Base-by-base conservation (phyloP, 2,329 filamentous ascomycete species). In the Ambrosiella cleistominuta region DNA sequence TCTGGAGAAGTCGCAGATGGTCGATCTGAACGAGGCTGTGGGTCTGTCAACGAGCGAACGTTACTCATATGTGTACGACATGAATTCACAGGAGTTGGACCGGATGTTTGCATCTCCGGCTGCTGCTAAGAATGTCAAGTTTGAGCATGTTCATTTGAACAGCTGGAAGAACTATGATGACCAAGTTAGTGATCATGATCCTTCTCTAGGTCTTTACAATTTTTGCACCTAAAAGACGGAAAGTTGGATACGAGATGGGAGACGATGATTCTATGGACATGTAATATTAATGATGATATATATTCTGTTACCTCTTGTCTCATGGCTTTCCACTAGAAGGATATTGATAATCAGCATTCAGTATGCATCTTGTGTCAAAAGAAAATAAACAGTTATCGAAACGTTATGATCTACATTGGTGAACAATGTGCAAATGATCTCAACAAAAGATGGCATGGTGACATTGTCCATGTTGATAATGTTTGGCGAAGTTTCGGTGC, bases 101-200 rank as follows among this genome's bases (percentile, higher is more conserved):
- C 83, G 87, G 70, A 79, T 85, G 69, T 86, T 77, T 63, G 75
- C 85, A 59, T 84, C 79, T 65, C 71, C 74, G 35, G 71, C 71
- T 54, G 64, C 84, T 60, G 70, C 69, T 35, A 66, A 66, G 36
- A 65, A 67, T 3, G 68, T 73, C 13, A 68, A 72, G 64, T 79
- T 80, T 63, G 80, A 86, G 72, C 83, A 88, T 68, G 65, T 87
- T 35, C 84, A 87, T 69, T 71, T 86, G 56, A 87, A 86, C 67
- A 81, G 82, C 2, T 88, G 84, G 83, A 74, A 78, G 54, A 69
- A 72, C 37, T 74, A 68, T 60, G 74, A 71, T 37, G 77, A 77
- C 57, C 72, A 78, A 66, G 75, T 79, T 19, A 82, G 77, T 56
- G 83, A 87, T 66, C 84, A 87, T 66, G 84, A 88, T 64, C 83